These are phyloP conservation scores for Talaromyces funiculosus DNA, from an alignment of 2,329 filamentous ascomycete genomes.

Conservation along the genomic window DNA sequence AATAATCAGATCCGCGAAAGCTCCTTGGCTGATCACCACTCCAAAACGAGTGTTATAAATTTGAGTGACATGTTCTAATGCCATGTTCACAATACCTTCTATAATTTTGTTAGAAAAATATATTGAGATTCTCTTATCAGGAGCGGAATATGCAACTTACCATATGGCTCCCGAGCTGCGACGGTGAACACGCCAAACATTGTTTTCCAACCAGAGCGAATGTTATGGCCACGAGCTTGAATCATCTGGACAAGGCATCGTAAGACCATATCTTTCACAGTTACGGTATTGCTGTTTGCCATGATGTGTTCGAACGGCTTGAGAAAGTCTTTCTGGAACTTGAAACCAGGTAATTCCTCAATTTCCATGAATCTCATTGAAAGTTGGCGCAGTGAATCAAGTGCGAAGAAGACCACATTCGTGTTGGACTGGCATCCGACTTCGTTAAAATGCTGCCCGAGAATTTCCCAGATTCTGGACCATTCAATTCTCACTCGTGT, in stretches of 20 bases:
- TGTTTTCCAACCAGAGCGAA: conserved; percentile 94
- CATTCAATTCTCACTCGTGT: conserved; percentile 95
- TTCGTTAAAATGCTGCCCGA: conserved; percentile 98
- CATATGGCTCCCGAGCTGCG: conserved; percentile 82
- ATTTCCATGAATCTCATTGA: conserved; percentile 99
- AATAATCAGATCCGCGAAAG: conserved; percentile 92
- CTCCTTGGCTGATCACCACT: conserved; percentile 90
- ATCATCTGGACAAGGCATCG: conserved; percentile 99
- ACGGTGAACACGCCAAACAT: conserved; percentile 99
- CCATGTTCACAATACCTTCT: conserved; percentile 93
- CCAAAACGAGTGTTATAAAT: conserved; percentile 95
- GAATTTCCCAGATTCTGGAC: conserved; percentile 93
- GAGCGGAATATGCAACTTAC: conserved; percentile 35
- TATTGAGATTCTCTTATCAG: neutral
- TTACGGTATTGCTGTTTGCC: conserved; percentile 81
- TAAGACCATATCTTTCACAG: conserved; percentile 95
- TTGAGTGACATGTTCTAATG: conserved; percentile 92
- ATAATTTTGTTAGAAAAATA: conserved; percentile 9
- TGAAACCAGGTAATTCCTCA: conserved; percentile 95
- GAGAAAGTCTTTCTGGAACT: conserved; percentile 98
- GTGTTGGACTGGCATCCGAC: conserved; percentile 97
- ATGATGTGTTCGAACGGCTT: conserved; percentile 98
- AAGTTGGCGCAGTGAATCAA: conserved; percentile 89
- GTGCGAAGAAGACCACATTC: conserved; percentile 91
- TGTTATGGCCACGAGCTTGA: conserved; percentile 91